Conservation (phyloP, 208 protist species). For the Acanthamoeba lenticulata region DNA sequence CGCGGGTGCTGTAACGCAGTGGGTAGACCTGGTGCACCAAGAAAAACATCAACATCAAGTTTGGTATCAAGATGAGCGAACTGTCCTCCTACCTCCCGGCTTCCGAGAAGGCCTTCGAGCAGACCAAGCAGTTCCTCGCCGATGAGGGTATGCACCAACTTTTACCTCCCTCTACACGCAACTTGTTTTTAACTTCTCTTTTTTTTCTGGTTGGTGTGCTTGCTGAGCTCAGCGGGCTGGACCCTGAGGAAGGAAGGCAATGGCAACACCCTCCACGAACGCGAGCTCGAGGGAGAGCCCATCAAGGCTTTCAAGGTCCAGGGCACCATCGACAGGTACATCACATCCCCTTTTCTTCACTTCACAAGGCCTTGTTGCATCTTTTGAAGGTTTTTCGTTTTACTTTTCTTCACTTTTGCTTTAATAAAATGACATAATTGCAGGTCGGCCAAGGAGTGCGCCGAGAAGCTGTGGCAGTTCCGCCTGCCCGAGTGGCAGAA, state of each 20-base stretch:
- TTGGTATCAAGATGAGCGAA: too few species aligned
- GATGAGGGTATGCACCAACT: background rate
- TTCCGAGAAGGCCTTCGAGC: background rate
- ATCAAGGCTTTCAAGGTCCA: slow-evolving; percentile 23
- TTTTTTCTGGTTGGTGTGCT: background rate
- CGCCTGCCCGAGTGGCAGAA: background rate
- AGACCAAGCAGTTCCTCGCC: background rate
- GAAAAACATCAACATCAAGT: background rate
- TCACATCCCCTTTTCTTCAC: background rate
- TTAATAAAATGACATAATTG: background rate
- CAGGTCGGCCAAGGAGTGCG: background rate
- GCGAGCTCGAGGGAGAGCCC: background rate
- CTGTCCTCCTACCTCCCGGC: background rate
- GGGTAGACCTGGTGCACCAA: too few species aligned
- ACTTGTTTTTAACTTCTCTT: background rate
- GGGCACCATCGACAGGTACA: background rate
- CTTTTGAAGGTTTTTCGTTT: background rate
- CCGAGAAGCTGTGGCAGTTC: background rate
- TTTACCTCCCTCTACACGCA: background rate
- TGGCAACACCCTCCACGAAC: background rate
- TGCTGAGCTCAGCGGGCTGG: background rate
- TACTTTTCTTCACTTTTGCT: background rate
- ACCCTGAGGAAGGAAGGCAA: background rate
- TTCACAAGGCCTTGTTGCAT: too few species aligned
- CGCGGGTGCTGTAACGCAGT: too few species aligned